Base-by-base conservation (phyloP, 345 rosid genomes). In the Psidium friedrichsthalianum region DNA sequence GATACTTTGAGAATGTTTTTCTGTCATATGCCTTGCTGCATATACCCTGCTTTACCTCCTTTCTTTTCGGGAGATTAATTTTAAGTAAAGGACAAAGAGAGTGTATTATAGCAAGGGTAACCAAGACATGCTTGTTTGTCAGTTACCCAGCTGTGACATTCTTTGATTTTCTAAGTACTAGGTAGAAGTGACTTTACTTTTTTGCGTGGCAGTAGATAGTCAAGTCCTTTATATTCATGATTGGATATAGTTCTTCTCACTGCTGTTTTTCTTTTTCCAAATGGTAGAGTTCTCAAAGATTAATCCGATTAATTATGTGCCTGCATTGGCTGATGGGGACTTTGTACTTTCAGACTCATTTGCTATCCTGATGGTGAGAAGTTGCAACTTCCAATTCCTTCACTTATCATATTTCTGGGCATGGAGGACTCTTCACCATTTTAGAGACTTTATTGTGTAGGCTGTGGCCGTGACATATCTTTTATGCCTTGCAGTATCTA, bases 301-400 rank as follows among this genome's bases (percentile, higher is more conserved):
- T 76, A 96, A 94, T 85, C 98, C 99, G n/a, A 87, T 94, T 86
- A 94, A 97, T 8, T 93, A 91, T 83, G 97, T 96, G 69, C 98
- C 98, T 18, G 94, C 87, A 3, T 92, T 95, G 84, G 93, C 90
- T 9, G 98, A 96, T 90, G 99, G 97, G 40, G 96, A 93, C 69
- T 15, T 90, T 82, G 90, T 94, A 51, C 36, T 95, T 69, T 84
- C 95, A 22, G 98, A 96, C 87, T 96, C 99, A 83, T 88, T 94
- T 36, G 97, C 98, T 84, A 96, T 96, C 80, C 87, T 94, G 54
- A 47, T 94, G 94, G 94, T 92, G 61, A 51, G 87, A 47, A 51
- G 29, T 84, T 81, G 12, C 36, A 44, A 44, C 61, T 74, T 56
- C 61, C 55, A 25, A 29, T 29, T 56, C 11, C 82, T 36, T 69